Evolutionary conservation across 768 basidiomycete genomes (phyloP), one percentile per base, ranked within the genome.

Genomic region (Rhodocollybia butyracea): DNA sequence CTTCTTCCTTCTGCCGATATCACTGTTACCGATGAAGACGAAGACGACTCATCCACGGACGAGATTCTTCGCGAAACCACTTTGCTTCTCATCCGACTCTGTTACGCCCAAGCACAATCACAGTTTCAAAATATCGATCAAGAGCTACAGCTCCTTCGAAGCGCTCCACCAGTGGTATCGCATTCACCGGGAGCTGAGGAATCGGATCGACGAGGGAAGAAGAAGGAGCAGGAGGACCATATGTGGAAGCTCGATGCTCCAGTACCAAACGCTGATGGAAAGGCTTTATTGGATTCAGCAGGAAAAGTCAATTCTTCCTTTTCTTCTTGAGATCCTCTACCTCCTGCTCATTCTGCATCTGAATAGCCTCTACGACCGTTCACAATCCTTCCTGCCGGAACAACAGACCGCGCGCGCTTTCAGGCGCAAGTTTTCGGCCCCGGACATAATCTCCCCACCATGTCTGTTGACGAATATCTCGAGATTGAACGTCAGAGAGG

Each of bases 401-500:
- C 78, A 40, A 68, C 77, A 19, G 81, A 95, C 61, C 85, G 95
- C 56, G 77, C 85, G 39, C 80, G 85, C 24, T 65, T 97, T 5
- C 86, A 87, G 65, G 71, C 80, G 2, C 84, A 90, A 63, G 94
- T 98, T 3, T 98, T 98, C 71, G 82, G 86, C 15, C 82, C 91
- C 13, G 83, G 82, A 11, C 84, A 97, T 64, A 82, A 87, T 40
- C 73, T 98, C 30, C 97, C 97, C 4, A 94, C 93, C 0, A 98
- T 99, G 97, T 82, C 90, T 1, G 83, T 98, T 55, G 96, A 98
- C 62, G 91, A 98, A 69, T 98, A 95, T 65, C 79, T 99, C 30
- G 84, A 90, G 65, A 84, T 92, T 54, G 96, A 99, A 65, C 76
- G 76, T 46, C 78, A 85, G 64, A 75, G 89, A 54, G 96, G 96